Percentiles rank a stretch among this genome's conserved stretches.
phyloP scores from a whole-genome alignment of 805 yeast species.

The Isabelozyma gotoi region DNA sequence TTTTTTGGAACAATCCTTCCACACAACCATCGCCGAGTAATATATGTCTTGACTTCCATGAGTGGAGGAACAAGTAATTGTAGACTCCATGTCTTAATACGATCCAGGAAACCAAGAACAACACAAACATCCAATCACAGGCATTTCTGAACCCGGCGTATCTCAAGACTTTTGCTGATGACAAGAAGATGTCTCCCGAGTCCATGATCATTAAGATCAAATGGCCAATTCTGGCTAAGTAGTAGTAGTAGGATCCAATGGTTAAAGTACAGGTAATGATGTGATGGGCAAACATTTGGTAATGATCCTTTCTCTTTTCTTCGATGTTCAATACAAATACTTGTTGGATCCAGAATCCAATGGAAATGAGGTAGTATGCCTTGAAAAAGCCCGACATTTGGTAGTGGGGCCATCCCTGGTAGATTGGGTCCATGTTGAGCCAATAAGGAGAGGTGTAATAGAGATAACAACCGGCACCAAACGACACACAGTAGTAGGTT shows the following conservation, averaged over 20 bases:
- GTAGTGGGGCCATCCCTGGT: slow-evolving; percentile 74
- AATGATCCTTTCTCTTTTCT: slow-evolving; percentile 75
- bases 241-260: slow-evolving; percentile 69
- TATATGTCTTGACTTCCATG: slow-evolving; percentile 27
- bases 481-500: slow-evolving; percentile 57
- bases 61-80: slow-evolving; percentile 63
- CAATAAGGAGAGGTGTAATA: slow-evolving; percentile 61
- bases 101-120: slow-evolving; percentile 71
- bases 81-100: slow-evolving; percentile 70
- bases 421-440: slow-evolving; percentile 56
- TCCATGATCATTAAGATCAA: slow-evolving; percentile 80
- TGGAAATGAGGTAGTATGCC: slow-evolving; percentile 66
- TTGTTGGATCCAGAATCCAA: slow-evolving; percentile 83
- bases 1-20: slow-evolving; percentile 28
- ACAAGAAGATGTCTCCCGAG: slow-evolving; percentile 68
- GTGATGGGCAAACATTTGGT: slow-evolving; percentile 88
- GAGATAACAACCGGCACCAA: slow-evolving; percentile 55
- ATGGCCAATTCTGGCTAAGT: slow-evolving; percentile 77
- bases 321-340: slow-evolving; percentile 75
- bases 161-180: slow-evolving; percentile 74
- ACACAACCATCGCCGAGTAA: slow-evolving; percentile 50
- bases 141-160: slow-evolving; percentile 59
- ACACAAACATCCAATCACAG: slow-evolving; percentile 69
- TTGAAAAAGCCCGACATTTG: slow-evolving; percentile 54
- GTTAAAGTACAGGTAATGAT: slow-evolving; percentile 71